Evolutionary conservation across 768 basidiomycete genomes (phyloP).

Genomic region (Clavulina sp.): DNA sequence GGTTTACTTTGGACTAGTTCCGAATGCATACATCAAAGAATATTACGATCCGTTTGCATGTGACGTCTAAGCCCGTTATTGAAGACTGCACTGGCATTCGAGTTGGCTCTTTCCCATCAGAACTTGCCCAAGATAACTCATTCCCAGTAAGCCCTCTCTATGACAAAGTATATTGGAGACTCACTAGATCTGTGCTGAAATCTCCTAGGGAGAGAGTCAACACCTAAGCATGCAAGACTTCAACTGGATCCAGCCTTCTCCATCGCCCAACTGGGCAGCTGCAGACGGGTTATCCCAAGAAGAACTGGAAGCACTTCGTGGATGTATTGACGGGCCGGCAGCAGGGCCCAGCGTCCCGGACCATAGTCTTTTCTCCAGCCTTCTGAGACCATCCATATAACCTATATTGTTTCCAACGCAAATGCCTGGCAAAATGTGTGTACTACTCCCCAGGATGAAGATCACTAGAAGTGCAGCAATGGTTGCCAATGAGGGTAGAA

Average conservation of each 20-base stretch:
- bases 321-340: too few relatives aligned
- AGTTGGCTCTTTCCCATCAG: slow-evolving; percentile 45
- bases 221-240: slow-evolving; percentile 59
- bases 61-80: slow-evolving; percentile 59
- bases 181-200: slow-evolving; percentile 12
- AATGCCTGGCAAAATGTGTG: too few relatives aligned
- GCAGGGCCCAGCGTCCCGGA: too few relatives aligned
- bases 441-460: too few relatives aligned
- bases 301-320: too few relatives aligned
- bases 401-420: too few relatives aligned
- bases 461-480: too few relatives aligned
- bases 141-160: background rate
- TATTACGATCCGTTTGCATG: slow-evolving; percentile 48
- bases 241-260: slow-evolving; percentile 57
- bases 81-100: slow-evolving; percentile 49
- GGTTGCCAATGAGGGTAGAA: too few relatives aligned
- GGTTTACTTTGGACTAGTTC: slow-evolving; percentile 33
- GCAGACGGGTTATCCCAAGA: too few relatives aligned
- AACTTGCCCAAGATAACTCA: slow-evolving; percentile 3
- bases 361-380: too few relatives aligned
- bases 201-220: slow-evolving; percentile 19
- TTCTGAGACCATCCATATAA: too few relatives aligned
- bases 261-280: slow-evolving; percentile 80
- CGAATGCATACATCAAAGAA: slow-evolving; percentile 63
- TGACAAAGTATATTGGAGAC: background rate